phyloP scores from a whole-genome alignment of 768 basidiomycete genomes.

The Pulveroboletus ravenelii region DNA sequence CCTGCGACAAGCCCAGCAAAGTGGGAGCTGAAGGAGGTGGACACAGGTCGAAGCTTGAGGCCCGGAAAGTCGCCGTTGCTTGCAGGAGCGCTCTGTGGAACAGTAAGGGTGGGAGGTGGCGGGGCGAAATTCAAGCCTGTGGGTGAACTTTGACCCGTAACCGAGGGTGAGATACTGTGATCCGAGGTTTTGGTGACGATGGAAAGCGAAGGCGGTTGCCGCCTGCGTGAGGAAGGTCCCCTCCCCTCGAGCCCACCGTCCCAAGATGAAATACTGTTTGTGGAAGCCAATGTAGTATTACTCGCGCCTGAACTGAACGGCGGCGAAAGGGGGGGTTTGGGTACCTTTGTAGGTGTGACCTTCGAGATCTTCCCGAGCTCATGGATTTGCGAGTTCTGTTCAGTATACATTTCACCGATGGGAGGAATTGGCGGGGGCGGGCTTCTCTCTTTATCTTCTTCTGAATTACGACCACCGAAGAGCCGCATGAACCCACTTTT shows the following conservation, averaged over 20 bases:
- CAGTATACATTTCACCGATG: slow-evolving; percentile 36
- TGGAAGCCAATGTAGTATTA: slow-evolving; percentile 15
- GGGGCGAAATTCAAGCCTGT: slow-evolving; percentile 8
- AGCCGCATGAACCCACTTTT: slow-evolving; percentile 80
- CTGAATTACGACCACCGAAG: slow-evolving; percentile 48
- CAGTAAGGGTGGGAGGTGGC: slow-evolving; percentile 12
- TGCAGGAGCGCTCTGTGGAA: slow-evolving; percentile 63
- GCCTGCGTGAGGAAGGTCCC: slow-evolving; percentile 22
- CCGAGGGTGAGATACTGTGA: slow-evolving; percentile 9
- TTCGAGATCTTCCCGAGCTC: slow-evolving; percentile 28
- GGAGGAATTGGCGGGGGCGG: slow-evolving; percentile 57
- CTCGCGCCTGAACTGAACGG: slow-evolving; percentile 24
- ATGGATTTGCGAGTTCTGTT: slow-evolving; percentile 19
- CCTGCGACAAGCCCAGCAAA: slow-evolving; percentile 46
- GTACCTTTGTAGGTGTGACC: slow-evolving; percentile 31
- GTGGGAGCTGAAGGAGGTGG: slow-evolving; percentile 68
- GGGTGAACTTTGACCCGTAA: slow-evolving; percentile 11
- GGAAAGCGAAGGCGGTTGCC: slow-evolving; percentile 27
- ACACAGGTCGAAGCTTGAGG: slow-evolving; percentile 70
- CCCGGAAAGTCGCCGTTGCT: slow-evolving; percentile 57
- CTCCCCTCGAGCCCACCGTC: slow-evolving; percentile 20
- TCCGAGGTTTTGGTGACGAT: slow-evolving; percentile 26
- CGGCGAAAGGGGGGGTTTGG: slow-evolving; percentile 40
- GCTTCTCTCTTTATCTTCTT: slow-evolving; percentile 33
- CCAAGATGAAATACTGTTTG: not conserved